Evolutionary conservation across 2,329 filamentous ascomycete genomes (phyloP).

Genomic region (Tolypocladium tropicale): DNA sequence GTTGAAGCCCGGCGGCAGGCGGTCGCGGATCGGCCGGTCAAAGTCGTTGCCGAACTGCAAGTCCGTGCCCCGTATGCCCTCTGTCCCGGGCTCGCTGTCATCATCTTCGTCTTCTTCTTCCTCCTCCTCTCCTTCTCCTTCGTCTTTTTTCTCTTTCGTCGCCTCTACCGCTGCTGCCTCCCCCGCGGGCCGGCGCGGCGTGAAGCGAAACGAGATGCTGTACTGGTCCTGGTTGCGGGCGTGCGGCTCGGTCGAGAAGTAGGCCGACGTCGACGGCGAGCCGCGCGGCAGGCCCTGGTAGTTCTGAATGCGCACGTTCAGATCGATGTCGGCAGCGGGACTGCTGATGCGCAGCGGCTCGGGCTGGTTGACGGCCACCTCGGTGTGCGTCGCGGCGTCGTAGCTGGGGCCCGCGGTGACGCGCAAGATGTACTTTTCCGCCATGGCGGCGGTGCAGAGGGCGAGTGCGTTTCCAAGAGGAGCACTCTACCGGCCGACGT

Average conservation of each 20-base stretch:
- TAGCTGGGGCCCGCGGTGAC: conserved; percentile 77
- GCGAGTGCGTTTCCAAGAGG: neutral
- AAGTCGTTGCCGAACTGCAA: conserved; percentile 95
- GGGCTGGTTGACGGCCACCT: conserved; percentile 65
- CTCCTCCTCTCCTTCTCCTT: too few relatives aligned
- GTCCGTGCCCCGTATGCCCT: conserved; percentile 56
- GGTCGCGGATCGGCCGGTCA: conserved; percentile 77
- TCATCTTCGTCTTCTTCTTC: too few relatives aligned
- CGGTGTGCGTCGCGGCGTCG: conserved; percentile 58
- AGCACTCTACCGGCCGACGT: neutral
- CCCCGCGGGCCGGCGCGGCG: conserved; percentile 42
- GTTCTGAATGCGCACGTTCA: conserved; percentile 64
- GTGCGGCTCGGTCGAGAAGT: conserved; percentile 66
- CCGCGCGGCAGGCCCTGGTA: conserved; percentile 59
- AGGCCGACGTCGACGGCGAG: conserved; percentile 61
- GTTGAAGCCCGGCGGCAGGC: conserved; percentile 75
- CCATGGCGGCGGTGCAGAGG: conserved; percentile 29
- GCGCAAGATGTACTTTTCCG: conserved; percentile 66
- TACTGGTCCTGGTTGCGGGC: conserved; percentile 64
- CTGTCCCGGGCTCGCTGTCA: conserved; percentile 2
- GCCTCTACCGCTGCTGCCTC: too few relatives aligned
- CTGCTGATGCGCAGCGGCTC: conserved; percentile 53
- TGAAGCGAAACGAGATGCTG: conserved; percentile 70
- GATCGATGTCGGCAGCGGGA: conserved; percentile 51
- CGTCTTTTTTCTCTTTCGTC: too few relatives aligned